Evolutionary conservation across 2,329 filamentous ascomycete species (phyloP), one percentile per base, ranked within the genome.

Genomic region (Taxawa tesnikishii): DNA sequence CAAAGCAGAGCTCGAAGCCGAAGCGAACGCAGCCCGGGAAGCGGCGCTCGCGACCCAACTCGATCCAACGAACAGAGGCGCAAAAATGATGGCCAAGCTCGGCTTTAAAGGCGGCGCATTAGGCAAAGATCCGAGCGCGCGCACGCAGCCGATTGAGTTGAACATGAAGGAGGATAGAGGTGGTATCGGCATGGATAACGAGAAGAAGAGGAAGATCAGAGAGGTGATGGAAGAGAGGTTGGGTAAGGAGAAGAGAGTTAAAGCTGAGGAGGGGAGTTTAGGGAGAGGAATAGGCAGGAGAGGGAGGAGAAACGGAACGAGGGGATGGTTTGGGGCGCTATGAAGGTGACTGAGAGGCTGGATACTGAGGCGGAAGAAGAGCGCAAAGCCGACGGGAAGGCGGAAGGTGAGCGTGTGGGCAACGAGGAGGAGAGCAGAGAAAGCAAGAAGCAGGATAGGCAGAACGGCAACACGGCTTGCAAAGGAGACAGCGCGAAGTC

Each of bases 1-100:
- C 28, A 94, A 94, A 59, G 75, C 77, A 15, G 80, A 94, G 57
- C 71, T 79, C 25, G 81, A 75, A n/a, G 75, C 73, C 30, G 76
- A 84, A 43, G 83, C 80, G 45, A 72, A 70, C 6, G 69, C 67
- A 26, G 73, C 73, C 11, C 78, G 84, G 32, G 83, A 94, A 53
- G 73, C 69, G 23, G 83, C 82, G 0, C 70, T 94, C 15, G 69
- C 76, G 4, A 81, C 79, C 4, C 65, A 90, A 29, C 63, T 94
- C 5, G 70, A 76, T 13, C 60, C 68, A 11, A 67, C 73, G 30
- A 92, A 78, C 60, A 96, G 94, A 52, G 90, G 88, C 2, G 74
- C 92, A 39, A 75, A 83, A 42, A 94, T 98, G 84, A 94, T 98
- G 87, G 79, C 83, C 14, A 88, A 83, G 56, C 83, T 98, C 68